These are phyloP conservation scores for Teunomyces gatunensis DNA, from an alignment of 805 yeast species.

Conservation along the genomic window DNA sequence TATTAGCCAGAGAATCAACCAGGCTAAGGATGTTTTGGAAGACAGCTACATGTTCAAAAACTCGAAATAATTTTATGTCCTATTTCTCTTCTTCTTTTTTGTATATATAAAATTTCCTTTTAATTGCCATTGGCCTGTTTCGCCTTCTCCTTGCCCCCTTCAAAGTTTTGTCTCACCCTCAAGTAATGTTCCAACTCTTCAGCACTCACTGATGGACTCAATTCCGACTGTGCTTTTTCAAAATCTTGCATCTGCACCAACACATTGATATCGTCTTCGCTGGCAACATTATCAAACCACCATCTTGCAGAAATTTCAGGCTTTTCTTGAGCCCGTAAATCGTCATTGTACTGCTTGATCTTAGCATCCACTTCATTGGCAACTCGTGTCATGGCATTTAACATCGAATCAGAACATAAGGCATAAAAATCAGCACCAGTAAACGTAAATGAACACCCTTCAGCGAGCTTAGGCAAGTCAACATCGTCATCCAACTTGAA, in stretches of 20 bases:
- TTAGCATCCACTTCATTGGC: constrained; percentile 74
- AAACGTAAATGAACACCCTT: constrained; percentile 78
- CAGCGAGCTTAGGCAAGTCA: constrained; percentile 57
- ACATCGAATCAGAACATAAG: constrained; percentile 90
- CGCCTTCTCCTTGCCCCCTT: constrained; percentile 54
- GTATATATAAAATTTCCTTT: background rate
- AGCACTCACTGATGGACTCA: constrained; percentile 82
- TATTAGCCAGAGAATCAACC: constrained; percentile 40
- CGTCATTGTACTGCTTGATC: constrained; percentile 50
- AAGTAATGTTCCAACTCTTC: constrained; percentile 84
- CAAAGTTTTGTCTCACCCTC: constrained; percentile 76
- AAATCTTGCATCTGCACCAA: constrained; percentile 72
- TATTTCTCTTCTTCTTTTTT: background rate
- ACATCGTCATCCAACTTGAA: constrained; percentile 62
- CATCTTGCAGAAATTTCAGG: constrained; percentile 64
- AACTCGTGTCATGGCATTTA: constrained; percentile 91
- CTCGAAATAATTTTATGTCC: background rate
- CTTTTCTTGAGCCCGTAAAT: constrained; percentile 24
- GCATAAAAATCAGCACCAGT: constrained; percentile 99
- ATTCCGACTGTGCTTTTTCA: constrained; percentile 64
- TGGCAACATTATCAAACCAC: constrained; percentile 88
- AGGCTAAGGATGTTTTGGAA: constrained; percentile 42
- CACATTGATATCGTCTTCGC: constrained; percentile 63
- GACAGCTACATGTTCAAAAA: constrained; percentile 34
- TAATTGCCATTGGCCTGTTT: constrained; percentile 6